phyloP scores from a whole-genome alignment of 2,329 filamentous ascomycete genomes.

The Herpotrichia juniperi region DNA sequence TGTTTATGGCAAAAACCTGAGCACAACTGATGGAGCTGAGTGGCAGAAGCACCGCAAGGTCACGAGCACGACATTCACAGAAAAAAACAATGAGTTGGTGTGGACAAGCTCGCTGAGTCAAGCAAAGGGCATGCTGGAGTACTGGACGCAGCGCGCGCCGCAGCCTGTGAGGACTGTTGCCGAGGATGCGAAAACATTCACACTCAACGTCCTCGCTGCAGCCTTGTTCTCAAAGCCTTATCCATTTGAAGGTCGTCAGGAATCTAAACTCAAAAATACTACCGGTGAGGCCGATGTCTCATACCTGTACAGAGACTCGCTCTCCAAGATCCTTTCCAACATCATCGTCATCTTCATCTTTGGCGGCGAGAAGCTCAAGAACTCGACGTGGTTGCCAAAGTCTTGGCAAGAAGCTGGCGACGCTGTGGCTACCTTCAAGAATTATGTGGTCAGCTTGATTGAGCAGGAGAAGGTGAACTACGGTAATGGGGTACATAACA shows the following conservation, averaged over 20 bases:
- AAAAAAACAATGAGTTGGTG: constrained; percentile 32
- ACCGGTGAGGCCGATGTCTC: constrained; percentile 3
- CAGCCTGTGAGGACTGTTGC: constrained; percentile 7
- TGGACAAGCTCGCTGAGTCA: constrained; percentile 25
- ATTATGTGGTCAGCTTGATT: constrained; percentile 11
- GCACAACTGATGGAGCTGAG: constrained; percentile 25
- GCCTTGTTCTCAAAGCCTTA: constrained; percentile 15
- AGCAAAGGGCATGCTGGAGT: constrained; percentile 18
- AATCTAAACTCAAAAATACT: not conserved
- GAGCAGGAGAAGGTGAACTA: constrained; percentile 11
- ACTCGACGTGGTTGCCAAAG: constrained; percentile 11
- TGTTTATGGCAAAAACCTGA: constrained; percentile 27
- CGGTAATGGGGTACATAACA: not conserved
- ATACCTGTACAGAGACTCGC: constrained; percentile 14
- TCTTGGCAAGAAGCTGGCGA: constrained; percentile 10
- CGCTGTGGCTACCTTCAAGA: constrained; percentile 9
- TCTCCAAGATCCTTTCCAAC: constrained; percentile 11
- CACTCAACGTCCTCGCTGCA: constrained; percentile 18
- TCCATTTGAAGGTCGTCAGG: constrained; percentile 10
- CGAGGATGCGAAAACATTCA: constrained; percentile 15
- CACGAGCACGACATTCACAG: constrained; percentile 27
- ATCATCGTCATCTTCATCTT: constrained; percentile 17
- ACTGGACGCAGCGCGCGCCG: constrained; percentile 14
- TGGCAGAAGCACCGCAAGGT: constrained; percentile 34
- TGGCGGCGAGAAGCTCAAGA: constrained; percentile 9